Evolutionary conservation across 805 yeast species (phyloP), one percentile per base, ranked within the genome.

Genomic region (Candida yuanshanica): DNA sequence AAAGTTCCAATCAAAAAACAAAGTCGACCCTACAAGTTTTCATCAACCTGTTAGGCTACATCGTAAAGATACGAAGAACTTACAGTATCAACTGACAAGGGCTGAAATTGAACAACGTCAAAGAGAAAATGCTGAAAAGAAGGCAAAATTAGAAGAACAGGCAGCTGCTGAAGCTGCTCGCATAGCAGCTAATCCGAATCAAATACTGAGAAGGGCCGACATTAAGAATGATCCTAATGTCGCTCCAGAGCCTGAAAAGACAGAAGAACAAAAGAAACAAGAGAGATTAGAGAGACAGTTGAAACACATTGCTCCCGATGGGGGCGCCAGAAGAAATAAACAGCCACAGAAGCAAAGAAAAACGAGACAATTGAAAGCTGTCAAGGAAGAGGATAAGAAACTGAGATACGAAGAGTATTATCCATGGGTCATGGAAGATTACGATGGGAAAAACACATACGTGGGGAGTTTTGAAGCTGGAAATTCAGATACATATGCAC

Each of bases 391-490:
- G 8, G 90, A 87, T 46, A 75, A 91, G 47, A 83, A 79, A 56
- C 68, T 93, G 47, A 73, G 98, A 58, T 93, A 91, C 59, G 99
- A 93, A 65, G 99, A 93, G 64, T 87, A 83, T 60, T 91, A 86
- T 55, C 99, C 99, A 0, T 93, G 99, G 99, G 95, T 93, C 14
- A 68, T 93, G 72, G 99, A 93, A 65, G 99, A 93, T 64, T 91
- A 85, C 60, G 96, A 89, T 56, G 96, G 95, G 35, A 74, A 77
- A 46, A 91, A 93, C 58, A 91, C 95, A 0, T 93, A 87, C 84
- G 97, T 90, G 16, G 96, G 98, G 27, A 84, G 82, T 52, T 93
- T 87, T 64, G 99, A 93, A 66, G 98, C 97, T 2, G 83, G 82
- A 25, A 75, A 77, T 40, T 77, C 89, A 16, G 96, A 88, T 50